These are phyloP conservation scores for Tirmania nivea DNA, from an alignment of 495 filamentous ascomycete genomes.

Conservation along the genomic window DNA sequence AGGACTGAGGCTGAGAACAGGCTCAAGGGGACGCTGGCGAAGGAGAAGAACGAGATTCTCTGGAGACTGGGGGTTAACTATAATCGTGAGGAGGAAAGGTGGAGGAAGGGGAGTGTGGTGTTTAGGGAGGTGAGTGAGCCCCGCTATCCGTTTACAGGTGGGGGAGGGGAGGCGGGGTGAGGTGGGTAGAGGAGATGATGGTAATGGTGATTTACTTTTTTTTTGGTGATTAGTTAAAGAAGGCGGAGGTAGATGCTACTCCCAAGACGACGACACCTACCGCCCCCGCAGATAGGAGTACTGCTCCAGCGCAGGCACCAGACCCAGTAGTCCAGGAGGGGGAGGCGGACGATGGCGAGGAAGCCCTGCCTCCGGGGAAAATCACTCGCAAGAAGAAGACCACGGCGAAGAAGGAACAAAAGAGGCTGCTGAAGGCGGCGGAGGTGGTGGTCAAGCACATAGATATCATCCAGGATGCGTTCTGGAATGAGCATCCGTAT, in stretches of 20 bases:
- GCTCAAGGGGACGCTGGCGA: constrained; percentile 59
- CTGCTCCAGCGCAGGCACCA: constrained; percentile 9
- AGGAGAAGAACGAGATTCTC: constrained; percentile 89
- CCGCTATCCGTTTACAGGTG: too few species aligned
- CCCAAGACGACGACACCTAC: constrained; percentile 1
- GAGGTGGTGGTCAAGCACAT: constrained; percentile 58
- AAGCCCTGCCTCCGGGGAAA: constrained; percentile 10
- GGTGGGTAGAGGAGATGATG: not conserved
- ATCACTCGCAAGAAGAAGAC: constrained; percentile 31
- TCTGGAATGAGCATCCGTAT: constrained; percentile 42
- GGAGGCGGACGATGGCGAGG: constrained; percentile 17
- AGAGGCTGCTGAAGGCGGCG: constrained; percentile 21
- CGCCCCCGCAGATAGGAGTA: not conserved
- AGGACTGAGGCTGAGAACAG: constrained; percentile 55
- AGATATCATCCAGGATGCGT: constrained; percentile 84
- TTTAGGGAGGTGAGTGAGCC: constrained; percentile 61
- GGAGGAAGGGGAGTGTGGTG: constrained; percentile 76
- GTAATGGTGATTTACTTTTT: not conserved
- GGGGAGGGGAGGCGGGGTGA: too few species aligned
- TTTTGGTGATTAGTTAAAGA: not conserved
- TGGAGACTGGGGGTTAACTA: constrained; percentile 89
- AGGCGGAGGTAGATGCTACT: not conserved
- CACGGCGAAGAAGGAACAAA: constrained; percentile 36
- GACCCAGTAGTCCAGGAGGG: constrained; percentile 31
- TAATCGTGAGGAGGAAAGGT: constrained; percentile 83